Evolutionary conservation across 345 rosid species (phyloP).

Genomic region (Citrus australasica): DNA sequence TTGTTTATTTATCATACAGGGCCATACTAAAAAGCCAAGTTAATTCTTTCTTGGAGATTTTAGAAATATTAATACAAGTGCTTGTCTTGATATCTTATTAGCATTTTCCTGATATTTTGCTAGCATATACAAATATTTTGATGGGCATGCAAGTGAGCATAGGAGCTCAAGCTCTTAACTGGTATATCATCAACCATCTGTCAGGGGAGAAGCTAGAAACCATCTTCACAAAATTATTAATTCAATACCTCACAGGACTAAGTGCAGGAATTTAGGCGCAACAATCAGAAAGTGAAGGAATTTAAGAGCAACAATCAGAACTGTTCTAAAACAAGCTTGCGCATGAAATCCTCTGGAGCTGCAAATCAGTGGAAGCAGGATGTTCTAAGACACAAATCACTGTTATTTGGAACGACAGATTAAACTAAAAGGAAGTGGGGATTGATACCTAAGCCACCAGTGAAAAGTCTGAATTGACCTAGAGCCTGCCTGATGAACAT

Average conservation of each 20-base stretch:
- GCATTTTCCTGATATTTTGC: not conserved
- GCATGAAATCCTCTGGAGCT: slow-evolving; percentile 46
- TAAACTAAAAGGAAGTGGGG: not conserved
- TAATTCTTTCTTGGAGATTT: too few species aligned
- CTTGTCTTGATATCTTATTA: not conserved
- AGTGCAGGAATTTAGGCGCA: not conserved
- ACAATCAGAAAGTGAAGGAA: slow-evolving; percentile 16
- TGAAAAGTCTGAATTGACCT: slow-evolving; percentile 31
- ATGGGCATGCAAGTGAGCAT: not conserved
- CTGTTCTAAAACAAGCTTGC: slow-evolving; percentile 40
- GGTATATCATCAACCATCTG: not conserved
- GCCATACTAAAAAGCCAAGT: too few species aligned
- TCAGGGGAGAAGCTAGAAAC: not conserved
- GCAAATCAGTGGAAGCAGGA: slow-evolving; percentile 11
- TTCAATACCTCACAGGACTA: not conserved
- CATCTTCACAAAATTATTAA: not conserved
- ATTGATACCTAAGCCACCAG: slow-evolving; percentile 27
- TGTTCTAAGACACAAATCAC: not conserved
- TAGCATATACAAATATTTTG: not conserved
- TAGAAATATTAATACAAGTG: not conserved
- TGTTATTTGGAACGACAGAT: not conserved
- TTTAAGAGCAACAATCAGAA: slow-evolving; percentile 17
- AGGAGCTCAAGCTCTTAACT: not conserved
- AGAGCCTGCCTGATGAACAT: slow-evolving; percentile 36
- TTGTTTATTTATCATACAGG: not conserved